Evolutionary conservation across 257 asterid species (phyloP).

Genomic region (Plectranthus barbatus): DNA sequence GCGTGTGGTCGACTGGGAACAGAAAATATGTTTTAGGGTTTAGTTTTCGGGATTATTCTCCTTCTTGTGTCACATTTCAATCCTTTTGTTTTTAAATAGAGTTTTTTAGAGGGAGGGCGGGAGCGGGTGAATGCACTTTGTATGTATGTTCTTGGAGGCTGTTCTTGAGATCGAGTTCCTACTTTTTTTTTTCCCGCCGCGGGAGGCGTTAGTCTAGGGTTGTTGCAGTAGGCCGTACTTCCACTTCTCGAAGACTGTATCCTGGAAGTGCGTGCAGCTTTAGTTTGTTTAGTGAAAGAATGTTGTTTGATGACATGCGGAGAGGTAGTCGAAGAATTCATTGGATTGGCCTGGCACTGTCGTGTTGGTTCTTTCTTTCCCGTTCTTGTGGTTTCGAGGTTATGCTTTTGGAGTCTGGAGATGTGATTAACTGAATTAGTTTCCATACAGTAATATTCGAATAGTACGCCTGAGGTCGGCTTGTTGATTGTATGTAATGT

Average conservation of each 20-base stretch:
- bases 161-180: neutral
- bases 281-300: neutral
- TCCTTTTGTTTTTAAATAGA: neutral
- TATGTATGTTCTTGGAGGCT: neutral
- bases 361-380: neutral
- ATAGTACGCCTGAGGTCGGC: neutral
- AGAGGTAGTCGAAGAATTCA: neutral
- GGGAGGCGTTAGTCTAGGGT: neutral
- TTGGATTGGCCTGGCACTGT: neutral
- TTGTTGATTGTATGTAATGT: neutral
- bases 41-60: neutral
- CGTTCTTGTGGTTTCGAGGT: neutral
- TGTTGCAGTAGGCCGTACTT: neutral
- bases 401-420: neutral
- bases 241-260: neutral
- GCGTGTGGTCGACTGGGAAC: constrained; percentile 2
- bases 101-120: no score
- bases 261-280: neutral
- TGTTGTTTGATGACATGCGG: neutral
- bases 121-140: constrained; percentile 6
- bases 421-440: neutral
- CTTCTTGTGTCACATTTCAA: neutral
- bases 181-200: neutral
- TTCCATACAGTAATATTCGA: neutral
- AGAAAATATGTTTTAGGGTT: constrained; percentile 10